These are phyloP conservation scores for Calonectria leucothoes DNA, from an alignment of 2,329 filamentous ascomycete genomes.

Conservation along the genomic window DNA sequence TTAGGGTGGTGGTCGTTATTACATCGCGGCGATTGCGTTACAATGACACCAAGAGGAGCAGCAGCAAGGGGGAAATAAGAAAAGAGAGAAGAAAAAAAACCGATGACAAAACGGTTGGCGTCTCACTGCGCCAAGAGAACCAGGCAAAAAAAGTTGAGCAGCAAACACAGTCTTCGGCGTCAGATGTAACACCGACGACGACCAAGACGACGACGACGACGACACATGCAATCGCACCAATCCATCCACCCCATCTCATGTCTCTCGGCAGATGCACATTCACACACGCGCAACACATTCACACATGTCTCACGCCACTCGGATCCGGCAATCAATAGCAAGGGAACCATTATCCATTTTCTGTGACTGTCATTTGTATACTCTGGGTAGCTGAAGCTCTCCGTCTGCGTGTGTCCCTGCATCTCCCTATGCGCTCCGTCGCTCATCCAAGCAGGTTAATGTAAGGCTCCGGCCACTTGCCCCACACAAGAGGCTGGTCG, in stretches of 20 bases:
- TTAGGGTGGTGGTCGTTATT: background rate
- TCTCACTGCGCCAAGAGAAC: constrained; percentile 6
- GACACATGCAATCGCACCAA: constrained; percentile 5
- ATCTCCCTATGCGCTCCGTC: no score
- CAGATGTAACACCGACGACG: constrained; percentile 9
- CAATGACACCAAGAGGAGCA: background rate
- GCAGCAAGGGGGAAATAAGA: no score
- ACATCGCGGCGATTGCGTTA: background rate
- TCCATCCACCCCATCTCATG: constrained; percentile 1
- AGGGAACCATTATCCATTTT: background rate
- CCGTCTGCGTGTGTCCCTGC: no score
- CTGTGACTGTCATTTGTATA: background rate
- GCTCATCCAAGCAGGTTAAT: constrained; percentile 75
- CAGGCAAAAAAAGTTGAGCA: background rate
- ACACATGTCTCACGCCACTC: constrained; percentile 1
- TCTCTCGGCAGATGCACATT: constrained; percentile 13
- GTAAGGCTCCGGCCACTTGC: constrained; percentile 86
- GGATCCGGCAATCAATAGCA: background rate
- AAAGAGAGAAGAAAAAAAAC: no score
- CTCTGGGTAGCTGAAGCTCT: background rate
- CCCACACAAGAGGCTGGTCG: constrained; percentile 83
- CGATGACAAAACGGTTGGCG: background rate
- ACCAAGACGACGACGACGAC: no score
- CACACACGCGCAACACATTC: background rate
- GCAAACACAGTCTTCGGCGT: background rate